Evolutionary conservation across 2,329 filamentous ascomycete species (phyloP).

Genomic region (Emergomyces orientalis): DNA sequence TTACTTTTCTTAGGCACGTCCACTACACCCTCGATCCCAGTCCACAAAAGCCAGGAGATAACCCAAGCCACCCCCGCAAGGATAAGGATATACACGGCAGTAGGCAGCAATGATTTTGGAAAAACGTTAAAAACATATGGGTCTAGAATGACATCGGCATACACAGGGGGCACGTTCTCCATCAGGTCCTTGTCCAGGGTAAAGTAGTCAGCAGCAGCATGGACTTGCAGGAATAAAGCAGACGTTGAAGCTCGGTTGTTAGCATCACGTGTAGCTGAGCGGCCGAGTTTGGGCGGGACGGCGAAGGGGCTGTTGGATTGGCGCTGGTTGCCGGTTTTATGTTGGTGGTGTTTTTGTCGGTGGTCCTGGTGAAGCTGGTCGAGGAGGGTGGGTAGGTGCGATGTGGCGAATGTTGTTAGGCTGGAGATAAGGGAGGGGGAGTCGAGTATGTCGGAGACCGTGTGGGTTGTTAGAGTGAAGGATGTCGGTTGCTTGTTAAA

Average conservation of each 20-base stretch:
- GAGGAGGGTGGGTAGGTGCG: conserved; percentile 33
- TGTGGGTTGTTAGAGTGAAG: conserved; percentile 60
- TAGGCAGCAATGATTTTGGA: conserved; percentile 66
- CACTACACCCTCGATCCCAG: conserved; percentile 1
- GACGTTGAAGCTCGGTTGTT: conserved; percentile 5
- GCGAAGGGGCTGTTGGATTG: background rate
- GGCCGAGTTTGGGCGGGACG: conserved; percentile 7
- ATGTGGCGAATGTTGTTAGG: conserved; percentile 52
- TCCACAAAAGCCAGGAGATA: conserved; percentile 40
- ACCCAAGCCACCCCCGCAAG: conserved; percentile 49
- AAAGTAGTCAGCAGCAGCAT: conserved; percentile 76
- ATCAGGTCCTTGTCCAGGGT: conserved; percentile 66
- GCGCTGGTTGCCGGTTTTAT: background rate
- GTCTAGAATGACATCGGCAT: conserved; percentile 75
- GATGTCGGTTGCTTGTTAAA: conserved; percentile 66
- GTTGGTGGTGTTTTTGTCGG: conserved; percentile 13
- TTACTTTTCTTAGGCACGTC: background rate
- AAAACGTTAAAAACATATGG: conserved; percentile 72
- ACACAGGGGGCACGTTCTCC: conserved; percentile 61
- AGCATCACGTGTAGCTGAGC: background rate
- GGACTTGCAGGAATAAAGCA: conserved; percentile 62
- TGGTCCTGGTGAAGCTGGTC: conserved; percentile 14
- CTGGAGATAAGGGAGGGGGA: conserved; percentile 56
- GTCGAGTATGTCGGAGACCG: conserved; percentile 52
- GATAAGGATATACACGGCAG: conserved; percentile 55